These are phyloP conservation scores for Phaffia tasmanica DNA, from an alignment of 768 basidiomycete species.

Conservation along the genomic window DNA sequence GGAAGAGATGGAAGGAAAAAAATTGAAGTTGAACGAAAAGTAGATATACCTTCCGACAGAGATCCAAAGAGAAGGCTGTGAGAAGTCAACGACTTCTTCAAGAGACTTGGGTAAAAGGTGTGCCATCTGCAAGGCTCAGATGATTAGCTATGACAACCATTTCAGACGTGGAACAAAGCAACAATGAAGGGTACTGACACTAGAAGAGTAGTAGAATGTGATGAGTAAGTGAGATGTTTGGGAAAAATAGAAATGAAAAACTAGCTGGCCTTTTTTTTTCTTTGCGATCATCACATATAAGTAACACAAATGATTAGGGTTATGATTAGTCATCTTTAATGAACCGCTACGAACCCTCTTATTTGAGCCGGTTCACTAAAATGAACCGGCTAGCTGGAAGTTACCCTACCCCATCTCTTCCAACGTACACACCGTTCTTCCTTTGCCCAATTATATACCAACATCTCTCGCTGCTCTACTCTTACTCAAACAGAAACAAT, in stretches of 20 bases:
- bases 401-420: background rate
- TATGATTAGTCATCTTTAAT: background rate
- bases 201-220: background rate
- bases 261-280: background rate
- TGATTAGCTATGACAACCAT: background rate
- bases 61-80: conserved; percentile 54
- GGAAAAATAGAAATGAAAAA: background rate
- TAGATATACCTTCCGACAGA: conserved; percentile 42
- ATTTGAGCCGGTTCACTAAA: background rate
- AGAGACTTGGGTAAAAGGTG: background rate
- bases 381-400: background rate
- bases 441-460: no score
- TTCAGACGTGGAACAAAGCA: no score
- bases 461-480: no score
- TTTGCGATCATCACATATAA: background rate
- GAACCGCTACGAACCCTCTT: background rate
- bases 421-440: no score
- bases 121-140: background rate
- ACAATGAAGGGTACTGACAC: no score
- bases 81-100: conserved; percentile 46
- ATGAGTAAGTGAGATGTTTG: background rate
- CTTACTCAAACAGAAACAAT: conserved; percentile 24
- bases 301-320: background rate
- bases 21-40: background rate
- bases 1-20: background rate